Evolutionary conservation across 2,329 filamentous ascomycete species (phyloP).

Genomic region (Tolypocladium sp.): DNA sequence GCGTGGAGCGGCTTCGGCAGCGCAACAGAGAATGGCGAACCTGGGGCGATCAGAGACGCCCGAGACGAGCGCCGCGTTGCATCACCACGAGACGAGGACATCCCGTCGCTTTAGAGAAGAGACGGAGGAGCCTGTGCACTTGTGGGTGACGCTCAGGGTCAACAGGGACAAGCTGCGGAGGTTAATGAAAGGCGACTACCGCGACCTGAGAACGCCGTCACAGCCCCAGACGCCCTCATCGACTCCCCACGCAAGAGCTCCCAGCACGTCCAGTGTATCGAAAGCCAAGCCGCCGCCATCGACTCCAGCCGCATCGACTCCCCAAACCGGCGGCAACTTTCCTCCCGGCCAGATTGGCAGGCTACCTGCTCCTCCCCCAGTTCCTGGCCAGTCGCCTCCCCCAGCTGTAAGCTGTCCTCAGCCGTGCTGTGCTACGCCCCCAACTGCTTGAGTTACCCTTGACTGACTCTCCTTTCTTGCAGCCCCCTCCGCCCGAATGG

Average conservation of each 20-base stretch:
- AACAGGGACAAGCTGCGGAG: slow-evolving; percentile 62
- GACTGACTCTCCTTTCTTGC: slow-evolving; percentile 5
- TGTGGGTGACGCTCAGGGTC: slow-evolving; percentile 70
- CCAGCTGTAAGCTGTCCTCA: slow-evolving; percentile 47
- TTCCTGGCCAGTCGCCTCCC: slow-evolving; percentile 44
- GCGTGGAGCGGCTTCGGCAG: slow-evolving; percentile 78
- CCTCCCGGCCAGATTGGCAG: slow-evolving; percentile 53
- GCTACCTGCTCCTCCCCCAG: slow-evolving; percentile 56
- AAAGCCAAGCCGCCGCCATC: slow-evolving; percentile 28
- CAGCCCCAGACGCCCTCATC: slow-evolving; percentile 23
- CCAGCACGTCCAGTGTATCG: slow-evolving; percentile 17
- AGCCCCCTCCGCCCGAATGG: slow-evolving; percentile 86
- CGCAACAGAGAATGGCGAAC: slow-evolving; percentile 79
- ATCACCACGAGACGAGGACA: slow-evolving; percentile 64
- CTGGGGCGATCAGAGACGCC: slow-evolving; percentile 81
- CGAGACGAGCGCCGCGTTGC: slow-evolving; percentile 52
- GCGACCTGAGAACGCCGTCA: slow-evolving; percentile 25
- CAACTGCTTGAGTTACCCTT: slow-evolving; percentile 4
- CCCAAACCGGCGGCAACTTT: slow-evolving; percentile 24
- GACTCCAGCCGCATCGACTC: slow-evolving; percentile 25
- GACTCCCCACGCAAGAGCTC: slow-evolving; percentile 19
- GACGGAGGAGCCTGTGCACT: slow-evolving; percentile 61
- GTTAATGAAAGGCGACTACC: slow-evolving; percentile 46
- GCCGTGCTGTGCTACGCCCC: not conserved
- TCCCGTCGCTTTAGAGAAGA: slow-evolving; percentile 65